These are phyloP conservation scores for Elsinoe perseae DNA, from an alignment of 2,329 filamentous ascomycete species.

Conservation along the genomic window DNA sequence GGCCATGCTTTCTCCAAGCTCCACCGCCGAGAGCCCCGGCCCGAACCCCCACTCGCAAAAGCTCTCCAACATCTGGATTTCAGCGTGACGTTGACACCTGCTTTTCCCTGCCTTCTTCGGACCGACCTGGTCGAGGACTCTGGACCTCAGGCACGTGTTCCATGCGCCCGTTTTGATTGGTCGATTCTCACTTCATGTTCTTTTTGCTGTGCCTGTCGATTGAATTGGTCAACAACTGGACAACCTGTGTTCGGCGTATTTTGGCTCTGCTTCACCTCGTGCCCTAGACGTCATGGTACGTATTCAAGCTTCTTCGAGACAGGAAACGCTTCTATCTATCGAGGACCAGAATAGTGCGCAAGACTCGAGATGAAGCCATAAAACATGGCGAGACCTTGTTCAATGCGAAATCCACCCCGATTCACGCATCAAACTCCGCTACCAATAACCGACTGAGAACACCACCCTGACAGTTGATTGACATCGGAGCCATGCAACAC, in stretches of 20 bases:
- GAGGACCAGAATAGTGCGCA: background rate
- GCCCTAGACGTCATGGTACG: background rate
- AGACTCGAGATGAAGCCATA: background rate
- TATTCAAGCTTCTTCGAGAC: background rate
- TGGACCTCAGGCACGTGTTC: background rate
- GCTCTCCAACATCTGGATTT: background rate
- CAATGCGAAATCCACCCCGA: background rate
- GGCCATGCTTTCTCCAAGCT: background rate
- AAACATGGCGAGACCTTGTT: background rate
- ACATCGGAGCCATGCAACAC: background rate
- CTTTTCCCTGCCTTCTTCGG: no score
- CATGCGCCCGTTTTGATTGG: background rate
- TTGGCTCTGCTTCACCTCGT: background rate
- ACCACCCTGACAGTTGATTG: background rate
- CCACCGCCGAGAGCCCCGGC: background rate
- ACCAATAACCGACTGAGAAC: background rate
- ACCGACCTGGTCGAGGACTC: background rate
- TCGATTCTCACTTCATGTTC: background rate
- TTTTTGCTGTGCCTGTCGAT: background rate
- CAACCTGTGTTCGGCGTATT: conserved; percentile 3
- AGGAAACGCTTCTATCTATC: background rate
- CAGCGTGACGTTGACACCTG: background rate
- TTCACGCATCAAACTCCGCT: background rate
- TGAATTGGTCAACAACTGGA: background rate
- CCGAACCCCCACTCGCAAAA: background rate